Conservation (phyloP, 306 rosid species). For the Vigna radiata region DNA sequence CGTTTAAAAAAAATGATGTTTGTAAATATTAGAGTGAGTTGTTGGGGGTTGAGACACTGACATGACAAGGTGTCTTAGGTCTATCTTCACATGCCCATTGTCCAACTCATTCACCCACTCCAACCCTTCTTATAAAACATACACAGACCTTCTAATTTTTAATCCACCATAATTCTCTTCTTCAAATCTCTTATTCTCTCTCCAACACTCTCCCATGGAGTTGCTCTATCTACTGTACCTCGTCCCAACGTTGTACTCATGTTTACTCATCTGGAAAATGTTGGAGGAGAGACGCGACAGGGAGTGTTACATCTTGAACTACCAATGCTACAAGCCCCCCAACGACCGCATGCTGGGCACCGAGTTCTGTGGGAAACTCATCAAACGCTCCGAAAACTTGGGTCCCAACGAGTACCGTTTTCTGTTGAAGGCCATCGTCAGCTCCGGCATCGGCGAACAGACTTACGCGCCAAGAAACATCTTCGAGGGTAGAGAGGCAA, state of each 20-base stretch:
- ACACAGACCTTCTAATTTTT: neutral
- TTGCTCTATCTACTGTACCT: conserved; percentile 48
- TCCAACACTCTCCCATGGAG: conserved; percentile 59
- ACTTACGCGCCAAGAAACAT: conserved; percentile 83
- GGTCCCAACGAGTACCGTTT: conserved; percentile 76
- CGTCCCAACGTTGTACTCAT: conserved; percentile 49
- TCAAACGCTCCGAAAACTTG: conserved; percentile 54
- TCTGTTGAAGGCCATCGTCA: conserved; percentile 86
- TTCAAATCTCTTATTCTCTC: no score
- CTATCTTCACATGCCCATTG: conserved; percentile 47
- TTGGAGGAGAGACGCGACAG: conserved; percentile 54
- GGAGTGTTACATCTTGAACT: conserved; percentile 74
- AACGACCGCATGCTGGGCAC: conserved; percentile 69
- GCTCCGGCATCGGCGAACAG: conserved; percentile 90
- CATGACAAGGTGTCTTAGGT: neutral
- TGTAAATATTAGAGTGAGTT: neutral
- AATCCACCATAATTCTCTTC: conserved; percentile 11
- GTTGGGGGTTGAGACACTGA: conserved; percentile 60
- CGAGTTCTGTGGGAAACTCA: conserved; percentile 57
- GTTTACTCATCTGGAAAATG: conserved; percentile 60
- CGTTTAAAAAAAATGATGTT: neutral
- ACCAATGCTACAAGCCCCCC: conserved; percentile 71
- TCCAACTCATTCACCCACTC: neutral
- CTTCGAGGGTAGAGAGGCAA: conserved; percentile 63
- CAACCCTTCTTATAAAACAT: conserved; percentile 44